Conservation (phyloP, 2,329 filamentous ascomycete genomes). For the Thelonectria rubi region DNA sequence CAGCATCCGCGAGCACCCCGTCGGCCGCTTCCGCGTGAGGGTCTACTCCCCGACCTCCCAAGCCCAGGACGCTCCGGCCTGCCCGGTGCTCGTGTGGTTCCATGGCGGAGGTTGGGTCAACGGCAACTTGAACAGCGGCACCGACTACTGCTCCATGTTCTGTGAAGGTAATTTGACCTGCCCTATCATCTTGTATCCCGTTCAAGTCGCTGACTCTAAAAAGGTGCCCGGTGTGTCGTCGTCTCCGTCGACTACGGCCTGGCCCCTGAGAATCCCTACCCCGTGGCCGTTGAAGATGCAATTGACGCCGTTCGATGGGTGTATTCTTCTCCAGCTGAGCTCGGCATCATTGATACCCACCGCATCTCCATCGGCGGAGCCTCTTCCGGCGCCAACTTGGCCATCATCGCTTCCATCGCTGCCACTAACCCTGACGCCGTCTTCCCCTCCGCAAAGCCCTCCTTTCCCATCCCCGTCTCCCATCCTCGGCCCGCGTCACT, state of each 20-base stretch:
- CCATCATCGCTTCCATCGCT: conserved; percentile 36
- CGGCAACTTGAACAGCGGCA: conserved; percentile 47
- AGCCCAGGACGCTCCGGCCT: conserved; percentile 39
- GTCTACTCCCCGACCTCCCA: conserved; percentile 44
- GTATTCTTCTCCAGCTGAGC: conserved; percentile 26
- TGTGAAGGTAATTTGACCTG: conserved; percentile 39
- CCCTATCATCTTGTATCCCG: background rate
- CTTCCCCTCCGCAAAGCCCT: conserved; percentile 33
- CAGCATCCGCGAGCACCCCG: conserved; percentile 38
- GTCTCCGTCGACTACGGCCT: conserved; percentile 48
- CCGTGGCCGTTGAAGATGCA: conserved; percentile 47
- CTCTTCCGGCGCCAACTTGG: conserved; percentile 44
- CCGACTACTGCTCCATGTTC: conserved; percentile 46
- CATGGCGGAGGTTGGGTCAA: conserved; percentile 53
- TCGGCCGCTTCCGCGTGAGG: conserved; percentile 44
- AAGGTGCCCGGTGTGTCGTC: conserved; percentile 41
- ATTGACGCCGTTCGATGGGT: conserved; percentile 47
- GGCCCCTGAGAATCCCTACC: conserved; percentile 49
- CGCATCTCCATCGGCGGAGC: conserved; percentile 45
- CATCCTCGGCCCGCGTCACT: conserved; percentile 24
- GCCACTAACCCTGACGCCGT: conserved; percentile 23
- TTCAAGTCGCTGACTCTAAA: conserved; percentile 13
- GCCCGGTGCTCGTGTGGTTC: conserved; percentile 52
- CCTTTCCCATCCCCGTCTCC: conserved; percentile 18
- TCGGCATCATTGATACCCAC: conserved; percentile 37